Base-by-base conservation (phyloP, 2,329 filamentous ascomycete species). In the Onygenales sp. region DNA sequence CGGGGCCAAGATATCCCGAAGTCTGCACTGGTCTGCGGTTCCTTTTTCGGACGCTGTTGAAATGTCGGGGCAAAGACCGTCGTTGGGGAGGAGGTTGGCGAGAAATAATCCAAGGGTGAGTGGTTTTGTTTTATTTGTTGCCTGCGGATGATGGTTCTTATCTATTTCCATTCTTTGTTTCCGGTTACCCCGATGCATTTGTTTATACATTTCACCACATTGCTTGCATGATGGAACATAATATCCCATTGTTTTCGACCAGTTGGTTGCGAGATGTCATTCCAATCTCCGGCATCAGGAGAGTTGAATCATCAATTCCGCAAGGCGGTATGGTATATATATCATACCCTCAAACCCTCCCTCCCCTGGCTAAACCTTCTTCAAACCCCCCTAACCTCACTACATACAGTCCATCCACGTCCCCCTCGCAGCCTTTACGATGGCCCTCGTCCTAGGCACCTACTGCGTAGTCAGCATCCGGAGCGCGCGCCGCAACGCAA, bases 381-480 rank as follows among this genome's bases (percentile, higher is more conserved):
- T 39, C 6, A 13, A 8, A 40, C 14, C 34, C n/a, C 14, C 33
- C 42, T n/a, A 46, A 17, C 49, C 7, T 27, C 31, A 36, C 14
- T 17, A 43, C 53, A 27, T 32, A 49, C 52, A 58, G 51, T 49
- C 52, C 14, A 37, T 50, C 39, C 76, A 79, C 55, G 81, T 80
- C 2, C 81, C 82, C 4, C 71, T 82, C n/a, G 81, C 80, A n/a
- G 81, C 81, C 31, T 73, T 82, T 57, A 78, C 77, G 11, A 83
- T 84, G 81, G 81, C 81, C 13, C 67, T 77, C 48, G 63, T 84
- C 21, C 74, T 83, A 34, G 81, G 79, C 65, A 67, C 70, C 42
- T 87, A 87, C 67, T 75, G 82, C 32, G 72, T 84, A 49, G 84
- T 78, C 7, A 83, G 80, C 27, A 87, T 87, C 57, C 74, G 77